Percentiles rank a stretch among this genome's conserved stretches.
phyloP scores from a whole-genome alignment of 768 basidiomycete genomes.

The Cystobasidium onofrii region DNA sequence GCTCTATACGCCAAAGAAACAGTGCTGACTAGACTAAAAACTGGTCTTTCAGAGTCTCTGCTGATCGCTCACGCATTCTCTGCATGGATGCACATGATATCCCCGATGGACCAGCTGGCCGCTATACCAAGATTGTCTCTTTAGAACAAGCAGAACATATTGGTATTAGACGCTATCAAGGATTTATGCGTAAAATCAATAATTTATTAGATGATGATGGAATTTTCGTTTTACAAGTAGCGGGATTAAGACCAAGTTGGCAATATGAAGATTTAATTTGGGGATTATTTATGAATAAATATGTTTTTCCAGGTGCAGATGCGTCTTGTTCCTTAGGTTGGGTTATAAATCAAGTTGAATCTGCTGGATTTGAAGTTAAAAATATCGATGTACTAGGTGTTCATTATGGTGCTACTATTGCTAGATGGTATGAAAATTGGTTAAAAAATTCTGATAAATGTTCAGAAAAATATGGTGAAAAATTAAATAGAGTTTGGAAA shows the following conservation, averaged over 20 bases:
- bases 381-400: constrained; percentile 93
- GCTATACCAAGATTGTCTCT: constrained; percentile 87
- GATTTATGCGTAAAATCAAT: constrained; percentile 86
- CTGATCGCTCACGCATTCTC: constrained; percentile 74
- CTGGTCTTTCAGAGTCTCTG: constrained; percentile 46
- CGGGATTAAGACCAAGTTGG: constrained; percentile 90
- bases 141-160: constrained; percentile 99
- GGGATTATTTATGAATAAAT: constrained; percentile 97
- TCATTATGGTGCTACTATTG: constrained; percentile 81
- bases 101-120: constrained; percentile 57
- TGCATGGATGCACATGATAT: constrained; percentile 91
- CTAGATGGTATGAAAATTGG: constrained; percentile 54
- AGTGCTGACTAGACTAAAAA: neutral
- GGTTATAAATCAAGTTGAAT: constrained; percentile 70
- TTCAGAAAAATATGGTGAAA: constrained; percentile 77
- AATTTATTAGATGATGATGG: constrained; percentile 90
- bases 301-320: constrained; percentile 97
- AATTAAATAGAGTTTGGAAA: constrained; percentile 89
- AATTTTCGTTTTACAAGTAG: constrained; percentile 91
- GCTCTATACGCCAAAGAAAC: neutral
- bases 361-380: constrained; percentile 92
- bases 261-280: constrained; percentile 97
- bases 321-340: constrained; percentile 91
- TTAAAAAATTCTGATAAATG: constrained; percentile 83
- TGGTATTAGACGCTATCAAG: constrained; percentile 79